Evolutionary conservation across 2,329 filamentous ascomycete species (phyloP).

Genomic region (Purpureocillium takamizusanense): DNA sequence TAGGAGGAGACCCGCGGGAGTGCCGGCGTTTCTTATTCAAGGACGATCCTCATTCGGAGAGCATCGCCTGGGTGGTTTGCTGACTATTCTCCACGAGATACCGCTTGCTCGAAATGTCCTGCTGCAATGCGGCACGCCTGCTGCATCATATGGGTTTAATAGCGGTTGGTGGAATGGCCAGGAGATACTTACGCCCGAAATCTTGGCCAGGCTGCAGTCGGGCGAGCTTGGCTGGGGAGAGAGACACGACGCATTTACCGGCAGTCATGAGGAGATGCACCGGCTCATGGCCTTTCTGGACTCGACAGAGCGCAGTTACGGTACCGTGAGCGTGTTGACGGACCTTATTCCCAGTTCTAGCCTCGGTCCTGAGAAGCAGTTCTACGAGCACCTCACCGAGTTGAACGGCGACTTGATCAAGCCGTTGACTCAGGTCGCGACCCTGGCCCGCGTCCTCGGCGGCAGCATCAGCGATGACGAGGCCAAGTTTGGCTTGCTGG

Average conservation of each 20-base stretch:
- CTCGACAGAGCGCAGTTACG: conserved; percentile 49
- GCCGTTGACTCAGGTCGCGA: conserved; percentile 23
- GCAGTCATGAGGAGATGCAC: conserved; percentile 46
- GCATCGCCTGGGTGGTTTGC: conserved; percentile 40
- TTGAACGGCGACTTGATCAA: conserved; percentile 13
- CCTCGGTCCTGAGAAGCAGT: conserved; percentile 28
- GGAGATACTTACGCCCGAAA: conserved; percentile 33
- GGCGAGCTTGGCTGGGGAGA: conserved; percentile 21
- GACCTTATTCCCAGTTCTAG: conserved; percentile 23
- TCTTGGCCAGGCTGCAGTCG: conserved; percentile 21
- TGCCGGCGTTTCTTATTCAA: conserved; percentile 43
- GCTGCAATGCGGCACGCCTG: conserved; percentile 30
- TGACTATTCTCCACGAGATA: conserved; percentile 53
- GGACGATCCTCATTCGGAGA: conserved; percentile 20
- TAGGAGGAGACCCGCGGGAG: conserved; percentile 29
- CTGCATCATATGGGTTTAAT: conserved; percentile 43
- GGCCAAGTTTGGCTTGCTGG: conserved; percentile 31
- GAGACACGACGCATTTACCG: conserved; percentile 18
- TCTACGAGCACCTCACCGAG: conserved; percentile 33
- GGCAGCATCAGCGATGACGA: conserved; percentile 22
- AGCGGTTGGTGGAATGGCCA: conserved; percentile 54
- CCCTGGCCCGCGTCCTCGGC: conserved; percentile 18
- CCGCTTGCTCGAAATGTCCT: conserved; percentile 48
- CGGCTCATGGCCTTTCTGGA: conserved; percentile 57
- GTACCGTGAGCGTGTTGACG: conserved; percentile 39